Evolutionary conservation across 2,329 filamentous ascomycete genomes (phyloP).

Genomic region (Paecilomyces formosus): DNA sequence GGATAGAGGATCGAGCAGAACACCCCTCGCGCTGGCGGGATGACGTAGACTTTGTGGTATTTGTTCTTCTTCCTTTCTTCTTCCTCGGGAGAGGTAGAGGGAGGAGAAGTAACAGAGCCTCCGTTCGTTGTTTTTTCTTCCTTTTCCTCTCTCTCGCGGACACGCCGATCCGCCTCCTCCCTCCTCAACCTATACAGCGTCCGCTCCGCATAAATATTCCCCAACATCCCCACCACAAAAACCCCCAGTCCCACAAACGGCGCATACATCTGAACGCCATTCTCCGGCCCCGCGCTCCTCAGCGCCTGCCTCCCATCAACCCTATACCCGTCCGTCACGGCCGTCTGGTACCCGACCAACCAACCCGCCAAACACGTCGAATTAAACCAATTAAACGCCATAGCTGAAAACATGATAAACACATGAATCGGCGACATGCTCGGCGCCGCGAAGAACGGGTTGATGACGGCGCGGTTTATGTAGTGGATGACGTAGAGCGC

Average conservation of each 20-base stretch:
- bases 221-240: constrained; percentile 68
- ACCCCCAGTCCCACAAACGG: constrained; percentile 61
- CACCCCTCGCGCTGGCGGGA: constrained; percentile 71
- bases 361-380: constrained; percentile 70
- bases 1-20: constrained; percentile 81
- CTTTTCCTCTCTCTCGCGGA: constrained; percentile 33
- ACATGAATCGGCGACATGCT: constrained; percentile 87
- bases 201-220: constrained; percentile 86
- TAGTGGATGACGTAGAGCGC: constrained; percentile 69
- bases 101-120: constrained; percentile 13
- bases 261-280: constrained; percentile 34
- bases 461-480: constrained; percentile 76
- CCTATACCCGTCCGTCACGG: constrained; percentile 10
- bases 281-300: constrained; percentile 9
- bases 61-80: constrained; percentile 29
- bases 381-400: constrained; percentile 74
- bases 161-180: constrained; percentile 46
- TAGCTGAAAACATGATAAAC: constrained; percentile 56
- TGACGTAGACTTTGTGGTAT: constrained; percentile 76
- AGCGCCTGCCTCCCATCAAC: constrained; percentile 7
- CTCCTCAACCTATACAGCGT: constrained; percentile 80
- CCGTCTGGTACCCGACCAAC: constrained; percentile 69
- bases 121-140: constrained; percentile 6
- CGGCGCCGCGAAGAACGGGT: constrained; percentile 70
- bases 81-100: constrained; percentile 6